Conservation (phyloP, 352 stramenopile species). For the Phytophthora chlamydospora region DNA sequence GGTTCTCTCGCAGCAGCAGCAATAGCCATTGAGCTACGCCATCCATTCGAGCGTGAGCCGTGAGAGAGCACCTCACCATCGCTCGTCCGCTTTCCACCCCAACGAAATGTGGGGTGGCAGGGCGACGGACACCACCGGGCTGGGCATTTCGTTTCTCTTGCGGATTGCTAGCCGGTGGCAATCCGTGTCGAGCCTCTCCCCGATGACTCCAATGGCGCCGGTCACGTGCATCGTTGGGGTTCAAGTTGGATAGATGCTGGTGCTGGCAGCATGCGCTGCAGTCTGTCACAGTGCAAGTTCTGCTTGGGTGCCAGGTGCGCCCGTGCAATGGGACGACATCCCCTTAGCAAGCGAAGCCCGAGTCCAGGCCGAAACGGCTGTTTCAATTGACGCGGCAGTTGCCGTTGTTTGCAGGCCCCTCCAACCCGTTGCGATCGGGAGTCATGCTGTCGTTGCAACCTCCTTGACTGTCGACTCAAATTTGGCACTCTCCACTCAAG, state of each 20-base stretch:
- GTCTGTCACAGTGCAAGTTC: not conserved
- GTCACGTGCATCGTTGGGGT: too few species aligned
- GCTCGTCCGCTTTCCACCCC: not conserved
- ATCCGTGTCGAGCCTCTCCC: not conserved
- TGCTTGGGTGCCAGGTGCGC: not conserved
- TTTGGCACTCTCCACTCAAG: too few species aligned
- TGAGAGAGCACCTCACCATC: constrained; percentile 10
- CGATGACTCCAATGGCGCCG: not conserved
- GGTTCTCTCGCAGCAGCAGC: too few species aligned
- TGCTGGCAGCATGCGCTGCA: too few species aligned
- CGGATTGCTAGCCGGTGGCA: constrained; percentile 8
- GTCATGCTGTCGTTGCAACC: not conserved
- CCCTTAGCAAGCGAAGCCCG: constrained; percentile 19
- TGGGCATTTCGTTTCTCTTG: constrained; percentile 24
- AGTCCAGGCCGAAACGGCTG: constrained; percentile 28
- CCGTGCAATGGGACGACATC: constrained; percentile 19
- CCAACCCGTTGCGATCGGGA: not conserved
- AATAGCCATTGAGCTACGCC: too few species aligned
- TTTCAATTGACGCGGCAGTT: constrained; percentile 13
- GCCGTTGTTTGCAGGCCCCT: too few species aligned
- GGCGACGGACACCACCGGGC: constrained; percentile 15
- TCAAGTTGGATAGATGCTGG: too few species aligned
- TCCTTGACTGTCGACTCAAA: too few species aligned
- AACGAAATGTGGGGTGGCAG: not conserved
- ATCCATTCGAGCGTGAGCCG: not conserved